phyloP scores from a whole-genome alignment of 192 early-diverging fungal genomes.

The Helicostylum pulchrum region DNA sequence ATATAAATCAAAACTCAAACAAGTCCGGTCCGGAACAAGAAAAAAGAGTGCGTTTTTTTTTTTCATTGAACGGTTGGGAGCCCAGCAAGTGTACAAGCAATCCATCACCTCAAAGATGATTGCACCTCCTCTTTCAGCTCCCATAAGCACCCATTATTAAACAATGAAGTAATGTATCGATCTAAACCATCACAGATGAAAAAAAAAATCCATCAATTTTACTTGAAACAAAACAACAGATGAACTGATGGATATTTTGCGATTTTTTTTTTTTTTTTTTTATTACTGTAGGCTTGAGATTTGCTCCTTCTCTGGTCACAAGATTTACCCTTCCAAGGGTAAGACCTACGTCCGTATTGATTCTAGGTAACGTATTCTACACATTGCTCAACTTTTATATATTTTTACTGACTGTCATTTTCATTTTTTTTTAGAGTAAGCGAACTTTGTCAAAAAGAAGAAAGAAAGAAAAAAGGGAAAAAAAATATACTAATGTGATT shows the following conservation, averaged over 20 bases:
- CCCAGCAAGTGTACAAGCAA: slow-evolving; percentile 10
- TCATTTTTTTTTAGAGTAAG: slow-evolving; percentile 3
- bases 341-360: slow-evolving; percentile 90
- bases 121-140: slow-evolving; percentile 18
- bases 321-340: slow-evolving; percentile 99
- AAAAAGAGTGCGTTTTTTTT: no score
- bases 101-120: neutral
- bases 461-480: neutral
- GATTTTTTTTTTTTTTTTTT: slow-evolving; percentile 9
- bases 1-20: no score
- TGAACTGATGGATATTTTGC: slow-evolving; percentile 6
- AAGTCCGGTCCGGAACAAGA: no score
- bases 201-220: no score
- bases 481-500: neutral
- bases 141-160: slow-evolving; percentile 19
- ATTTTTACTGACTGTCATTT: neutral
- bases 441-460: neutral
- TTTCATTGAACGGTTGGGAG: no score
- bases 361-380: slow-evolving; percentile 63
- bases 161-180: slow-evolving; percentile 25
- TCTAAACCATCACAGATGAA: slow-evolving; percentile 10
- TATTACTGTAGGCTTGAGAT: slow-evolving; percentile 67
- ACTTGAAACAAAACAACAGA: neutral
- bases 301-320: slow-evolving; percentile 97
- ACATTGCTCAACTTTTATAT: slow-evolving; percentile 1